These are phyloP conservation scores for Phytophthora aleatoria DNA, from an alignment of 352 stramenopile genomes.

Conservation along the genomic window DNA sequence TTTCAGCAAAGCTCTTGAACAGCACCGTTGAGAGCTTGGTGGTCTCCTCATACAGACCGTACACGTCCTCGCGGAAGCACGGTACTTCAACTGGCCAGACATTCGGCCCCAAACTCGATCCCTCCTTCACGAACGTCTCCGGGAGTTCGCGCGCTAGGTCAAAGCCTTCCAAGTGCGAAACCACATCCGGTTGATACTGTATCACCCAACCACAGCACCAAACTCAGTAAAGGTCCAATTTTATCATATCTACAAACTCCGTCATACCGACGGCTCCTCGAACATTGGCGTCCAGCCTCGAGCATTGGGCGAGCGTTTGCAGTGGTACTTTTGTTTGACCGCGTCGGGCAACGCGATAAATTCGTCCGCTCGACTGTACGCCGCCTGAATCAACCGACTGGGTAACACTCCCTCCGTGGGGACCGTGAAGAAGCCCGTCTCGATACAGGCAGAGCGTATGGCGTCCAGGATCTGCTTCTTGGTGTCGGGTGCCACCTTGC, in stretches of 20 bases:
- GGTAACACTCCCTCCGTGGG: conserved; percentile 65
- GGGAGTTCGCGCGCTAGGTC: conserved; percentile 70
- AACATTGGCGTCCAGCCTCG: conserved; percentile 85
- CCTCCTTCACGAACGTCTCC: conserved; percentile 54
- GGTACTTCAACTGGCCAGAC: conserved; percentile 72
- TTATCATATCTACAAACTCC: background rate
- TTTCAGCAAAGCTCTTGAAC: conserved; percentile 81
- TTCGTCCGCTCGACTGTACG: conserved; percentile 70
- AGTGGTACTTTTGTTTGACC: conserved; percentile 79
- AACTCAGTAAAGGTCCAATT: background rate
- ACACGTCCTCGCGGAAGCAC: conserved; percentile 69
- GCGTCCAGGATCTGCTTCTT: conserved; percentile 55
- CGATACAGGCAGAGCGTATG: conserved; percentile 63
- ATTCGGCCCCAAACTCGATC: conserved; percentile 77
- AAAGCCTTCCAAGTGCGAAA: conserved; percentile 79
- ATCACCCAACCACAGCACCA: background rate
- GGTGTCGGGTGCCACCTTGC: conserved; percentile 17
- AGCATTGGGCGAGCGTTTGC: conserved; percentile 74
- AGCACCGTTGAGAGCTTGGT: conserved; percentile 65
- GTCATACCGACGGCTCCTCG: conserved; percentile 74
- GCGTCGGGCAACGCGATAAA: conserved; percentile 64
- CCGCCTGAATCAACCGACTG: conserved; percentile 49
- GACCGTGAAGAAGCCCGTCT: conserved; percentile 81
- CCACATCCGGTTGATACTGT: conserved; percentile 80
- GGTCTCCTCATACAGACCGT: conserved; percentile 76